These are phyloP conservation scores for Osmozyma mogii DNA, from an alignment of 805 yeast species.

Conservation along the genomic window DNA sequence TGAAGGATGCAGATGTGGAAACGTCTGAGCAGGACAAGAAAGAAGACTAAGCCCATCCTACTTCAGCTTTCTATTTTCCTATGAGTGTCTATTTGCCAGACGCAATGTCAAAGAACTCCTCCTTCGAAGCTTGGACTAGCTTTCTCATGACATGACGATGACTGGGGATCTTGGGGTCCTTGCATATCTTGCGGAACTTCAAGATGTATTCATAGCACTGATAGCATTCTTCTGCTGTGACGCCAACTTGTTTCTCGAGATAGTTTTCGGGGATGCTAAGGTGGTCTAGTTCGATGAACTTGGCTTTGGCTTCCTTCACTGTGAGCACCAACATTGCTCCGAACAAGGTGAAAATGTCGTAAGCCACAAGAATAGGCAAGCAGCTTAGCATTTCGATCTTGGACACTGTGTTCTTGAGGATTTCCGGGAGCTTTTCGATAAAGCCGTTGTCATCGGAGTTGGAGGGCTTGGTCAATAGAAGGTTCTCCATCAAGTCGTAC, in stretches of 20 bases:
- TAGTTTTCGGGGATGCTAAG: constrained; percentile 7
- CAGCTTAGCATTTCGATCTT: constrained; percentile 31
- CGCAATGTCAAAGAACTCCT: constrained; percentile 5
- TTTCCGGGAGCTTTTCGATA: constrained; percentile 10
- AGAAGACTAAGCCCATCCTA: too few species aligned
- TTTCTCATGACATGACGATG: constrained; percentile 10
- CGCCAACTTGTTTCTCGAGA: constrained; percentile 4
- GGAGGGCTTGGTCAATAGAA: constrained; percentile 8
- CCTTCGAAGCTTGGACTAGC: constrained; percentile 5
- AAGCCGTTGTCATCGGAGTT: constrained; percentile 5
- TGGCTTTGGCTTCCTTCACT: constrained; percentile 9
- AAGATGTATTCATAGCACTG: constrained; percentile 11
- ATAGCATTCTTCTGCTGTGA: constrained; percentile 5
- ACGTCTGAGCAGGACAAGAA: too few species aligned
- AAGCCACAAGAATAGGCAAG: constrained; percentile 30
- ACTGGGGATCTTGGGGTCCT: constrained; percentile 12
- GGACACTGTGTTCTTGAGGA: constrained; percentile 23
- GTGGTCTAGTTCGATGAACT: constrained; percentile 6
- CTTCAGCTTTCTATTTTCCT: neutral
- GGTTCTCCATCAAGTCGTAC: constrained; percentile 23
- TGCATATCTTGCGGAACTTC: constrained; percentile 10
- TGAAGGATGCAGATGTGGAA: too few species aligned
- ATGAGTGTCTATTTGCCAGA: too few species aligned
- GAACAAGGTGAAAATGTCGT: constrained; percentile 25
- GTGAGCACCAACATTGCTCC: constrained; percentile 16